Percentiles rank a stretch among this genome's conserved stretches.
Evolutionary conservation across 441 rosid species (phyloP).

Genomic region (Viola pubescens): DNA sequence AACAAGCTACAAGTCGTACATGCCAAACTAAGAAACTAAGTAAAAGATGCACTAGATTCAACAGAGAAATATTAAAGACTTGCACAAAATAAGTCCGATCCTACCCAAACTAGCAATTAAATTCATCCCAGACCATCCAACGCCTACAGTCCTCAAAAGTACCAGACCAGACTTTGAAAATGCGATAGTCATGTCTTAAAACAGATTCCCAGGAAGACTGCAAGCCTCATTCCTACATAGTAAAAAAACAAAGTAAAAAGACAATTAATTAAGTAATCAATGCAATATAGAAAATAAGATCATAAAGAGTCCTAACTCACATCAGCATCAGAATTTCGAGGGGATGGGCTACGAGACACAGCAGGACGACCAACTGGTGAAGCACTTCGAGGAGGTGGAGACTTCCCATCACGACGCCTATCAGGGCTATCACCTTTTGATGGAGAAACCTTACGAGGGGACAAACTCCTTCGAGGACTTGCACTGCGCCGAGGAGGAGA

Average conservation of each 20-base stretch:
- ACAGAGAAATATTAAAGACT: slow-evolving; percentile 11
- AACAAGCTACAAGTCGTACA: slow-evolving; percentile 18
- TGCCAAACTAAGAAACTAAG: slow-evolving; percentile 10
- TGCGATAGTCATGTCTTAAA: slow-evolving; percentile 17
- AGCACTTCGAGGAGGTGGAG: slow-evolving; percentile 37
- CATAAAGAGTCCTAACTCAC: slow-evolving; percentile 25
- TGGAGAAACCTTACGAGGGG: slow-evolving; percentile 32
- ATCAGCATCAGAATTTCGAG: slow-evolving; percentile 33
- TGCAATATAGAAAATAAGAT: slow-evolving; percentile 1
- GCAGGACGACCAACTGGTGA: slow-evolving; percentile 32
- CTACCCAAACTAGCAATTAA: slow-evolving; percentile 35
- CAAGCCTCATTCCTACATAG: slow-evolving; percentile 36
- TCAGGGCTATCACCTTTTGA: slow-evolving; percentile 31
- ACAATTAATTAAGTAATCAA: slow-evolving; percentile 1
- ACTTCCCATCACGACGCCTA: slow-evolving; percentile 23
- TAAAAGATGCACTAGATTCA: slow-evolving; percentile 15
- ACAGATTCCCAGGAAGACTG: slow-evolving; percentile 4
- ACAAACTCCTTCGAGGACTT: slow-evolving; percentile 33
- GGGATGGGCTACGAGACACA: slow-evolving; percentile 45
- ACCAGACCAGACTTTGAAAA: slow-evolving; percentile 19
- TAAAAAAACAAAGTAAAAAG: background rate
- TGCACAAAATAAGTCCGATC: slow-evolving; percentile 21
- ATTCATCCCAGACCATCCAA: slow-evolving; percentile 22
- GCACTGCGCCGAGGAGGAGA: slow-evolving; percentile 36
- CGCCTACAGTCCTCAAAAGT: slow-evolving; percentile 18